Evolutionary conservation across 176 grass and related monocot species (phyloP).

Genomic region (Dendrocalamus sinicus): DNA sequence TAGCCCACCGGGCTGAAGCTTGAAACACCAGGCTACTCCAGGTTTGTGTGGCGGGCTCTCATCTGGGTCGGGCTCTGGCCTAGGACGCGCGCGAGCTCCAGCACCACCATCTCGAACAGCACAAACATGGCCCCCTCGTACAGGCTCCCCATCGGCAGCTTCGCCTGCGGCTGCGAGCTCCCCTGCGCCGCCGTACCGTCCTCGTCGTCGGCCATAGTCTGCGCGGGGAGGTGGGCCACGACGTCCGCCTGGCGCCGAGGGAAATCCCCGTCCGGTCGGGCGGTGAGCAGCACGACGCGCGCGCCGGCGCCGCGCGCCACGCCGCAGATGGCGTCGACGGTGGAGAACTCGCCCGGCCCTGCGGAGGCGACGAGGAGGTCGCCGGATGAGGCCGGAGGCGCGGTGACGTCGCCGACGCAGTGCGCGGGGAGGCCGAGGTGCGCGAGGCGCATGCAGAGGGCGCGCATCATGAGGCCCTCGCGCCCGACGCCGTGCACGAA

Average conservation of each 20-base stretch:
- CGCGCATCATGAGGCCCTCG: constrained; percentile 94
- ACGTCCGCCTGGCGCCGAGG: constrained; percentile 58
- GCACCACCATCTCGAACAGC: constrained; percentile 92
- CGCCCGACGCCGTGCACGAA: constrained; percentile 94
- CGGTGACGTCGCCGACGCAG: constrained; percentile 75
- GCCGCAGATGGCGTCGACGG: constrained; percentile 84
- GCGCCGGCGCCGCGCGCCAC: constrained; percentile 60
- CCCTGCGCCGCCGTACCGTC: neutral
- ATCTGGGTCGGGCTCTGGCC: constrained; percentile 62
- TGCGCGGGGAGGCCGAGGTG: constrained; percentile 76
- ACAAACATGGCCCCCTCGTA: constrained; percentile 95
- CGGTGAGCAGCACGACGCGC: constrained; percentile 79
- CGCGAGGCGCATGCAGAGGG: constrained; percentile 92
- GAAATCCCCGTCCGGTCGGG: constrained; percentile 43
- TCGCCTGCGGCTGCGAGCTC: constrained; percentile 36
- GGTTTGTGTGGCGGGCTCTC: constrained; percentile 68
- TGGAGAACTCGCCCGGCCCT: constrained; percentile 80
- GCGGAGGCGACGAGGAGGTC: constrained; percentile 86
- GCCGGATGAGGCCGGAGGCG: constrained; percentile 37
- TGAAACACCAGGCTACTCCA: constrained; percentile 44
- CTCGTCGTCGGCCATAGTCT: constrained; percentile 82
- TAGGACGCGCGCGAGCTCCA: constrained; percentile 58
- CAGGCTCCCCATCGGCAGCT: constrained; percentile 92
- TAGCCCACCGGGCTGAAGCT: neutral
- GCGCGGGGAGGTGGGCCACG: constrained; percentile 67